A percentile compares a stretch with the other conserved stretches of the same genome.
Evolutionary conservation across 2,329 filamentous ascomycete species (phyloP).

Genomic region (Diplodia mutila): DNA sequence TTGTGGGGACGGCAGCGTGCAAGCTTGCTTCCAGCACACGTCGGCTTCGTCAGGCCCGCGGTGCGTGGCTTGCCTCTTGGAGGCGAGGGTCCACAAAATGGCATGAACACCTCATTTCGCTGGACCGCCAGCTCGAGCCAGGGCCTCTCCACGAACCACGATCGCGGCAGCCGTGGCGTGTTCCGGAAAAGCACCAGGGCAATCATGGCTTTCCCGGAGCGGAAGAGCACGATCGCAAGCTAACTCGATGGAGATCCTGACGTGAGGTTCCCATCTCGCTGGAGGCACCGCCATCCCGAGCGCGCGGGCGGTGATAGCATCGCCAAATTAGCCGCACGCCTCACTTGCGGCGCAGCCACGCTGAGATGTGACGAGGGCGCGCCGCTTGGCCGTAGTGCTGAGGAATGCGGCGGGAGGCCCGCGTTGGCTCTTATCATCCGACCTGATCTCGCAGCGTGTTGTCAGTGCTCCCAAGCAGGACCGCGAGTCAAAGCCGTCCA

Average conservation of each 20-base stretch:
- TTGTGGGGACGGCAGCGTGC: slow-evolving; percentile 25
- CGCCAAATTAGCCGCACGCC: slow-evolving; percentile 15
- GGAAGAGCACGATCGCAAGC: slow-evolving; percentile 23
- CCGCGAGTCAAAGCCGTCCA: slow-evolving; percentile 32
- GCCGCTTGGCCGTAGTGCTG: background rate
- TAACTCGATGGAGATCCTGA: slow-evolving; percentile 17
- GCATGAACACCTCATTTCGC: slow-evolving; percentile 27
- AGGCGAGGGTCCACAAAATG: slow-evolving; percentile 26
- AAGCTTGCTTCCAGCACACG: slow-evolving; percentile 14
- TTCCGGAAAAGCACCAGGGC: slow-evolving; percentile 12
- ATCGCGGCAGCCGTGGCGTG: slow-evolving; percentile 25
- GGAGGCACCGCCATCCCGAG: slow-evolving; percentile 21
- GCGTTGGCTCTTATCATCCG: slow-evolving; percentile 11
- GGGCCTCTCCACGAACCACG: slow-evolving; percentile 23
- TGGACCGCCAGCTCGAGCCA: slow-evolving; percentile 19
- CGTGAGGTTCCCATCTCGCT: slow-evolving; percentile 10
- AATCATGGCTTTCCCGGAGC: slow-evolving; percentile 24
- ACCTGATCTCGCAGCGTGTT: slow-evolving; percentile 13
- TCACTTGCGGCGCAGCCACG: background rate
- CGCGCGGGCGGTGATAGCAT: background rate
- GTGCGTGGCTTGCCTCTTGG: slow-evolving; percentile 25
- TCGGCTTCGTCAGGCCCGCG: slow-evolving; percentile 18
- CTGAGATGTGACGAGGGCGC: background rate
- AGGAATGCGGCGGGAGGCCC: background rate
- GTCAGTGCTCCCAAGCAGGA: slow-evolving; percentile 6